Percentiles rank a stretch among this genome's conserved stretches.
phyloP scores from a whole-genome alignment of 2,329 filamentous ascomycete species.

The Ophiostoma sp. region DNA sequence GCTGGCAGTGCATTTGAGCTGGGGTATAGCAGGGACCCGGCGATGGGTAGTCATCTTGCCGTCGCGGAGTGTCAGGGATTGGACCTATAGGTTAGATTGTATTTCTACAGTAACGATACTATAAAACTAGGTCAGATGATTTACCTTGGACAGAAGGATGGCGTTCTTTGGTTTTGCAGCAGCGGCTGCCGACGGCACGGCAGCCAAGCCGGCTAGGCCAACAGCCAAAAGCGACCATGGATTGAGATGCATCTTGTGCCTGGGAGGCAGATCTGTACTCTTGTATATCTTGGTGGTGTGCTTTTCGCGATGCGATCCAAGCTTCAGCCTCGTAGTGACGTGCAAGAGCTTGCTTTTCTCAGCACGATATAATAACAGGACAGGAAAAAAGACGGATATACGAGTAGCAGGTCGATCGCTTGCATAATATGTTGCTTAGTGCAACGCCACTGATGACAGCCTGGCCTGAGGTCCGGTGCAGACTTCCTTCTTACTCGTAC shows the following conservation, averaged over 20 bases:
- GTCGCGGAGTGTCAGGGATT: constrained; percentile 70
- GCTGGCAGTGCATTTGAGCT: constrained; percentile 69
- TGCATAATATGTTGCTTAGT: background rate
- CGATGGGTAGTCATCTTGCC: constrained; percentile 64
- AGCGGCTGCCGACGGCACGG: constrained; percentile 10
- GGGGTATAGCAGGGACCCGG: constrained; percentile 68
- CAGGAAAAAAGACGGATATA: background rate
- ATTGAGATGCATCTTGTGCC: constrained; percentile 9
- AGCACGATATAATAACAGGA: background rate
- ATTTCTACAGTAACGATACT: too few relatives aligned
- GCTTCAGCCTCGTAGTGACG: too few relatives aligned
- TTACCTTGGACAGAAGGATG: constrained; percentile 55
- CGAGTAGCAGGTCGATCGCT: too few relatives aligned
- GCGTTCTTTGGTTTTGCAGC: constrained; percentile 41
- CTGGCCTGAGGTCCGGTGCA: background rate
- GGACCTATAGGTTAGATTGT: constrained; percentile 43
- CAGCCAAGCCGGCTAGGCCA: constrained; percentile 6
- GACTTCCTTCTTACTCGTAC: background rate
- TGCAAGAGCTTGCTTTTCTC: too few relatives aligned
- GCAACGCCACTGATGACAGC: background rate
- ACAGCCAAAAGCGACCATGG: background rate
- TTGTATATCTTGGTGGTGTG: too few relatives aligned
- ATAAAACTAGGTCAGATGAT: too few relatives aligned
- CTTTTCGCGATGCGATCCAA: too few relatives aligned
- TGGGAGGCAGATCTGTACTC: too few relatives aligned